A percentile compares a stretch with the other conserved stretches of the same genome.
Conservation (phyloP, 306 rosid species). For the Senna tora region DNA sequence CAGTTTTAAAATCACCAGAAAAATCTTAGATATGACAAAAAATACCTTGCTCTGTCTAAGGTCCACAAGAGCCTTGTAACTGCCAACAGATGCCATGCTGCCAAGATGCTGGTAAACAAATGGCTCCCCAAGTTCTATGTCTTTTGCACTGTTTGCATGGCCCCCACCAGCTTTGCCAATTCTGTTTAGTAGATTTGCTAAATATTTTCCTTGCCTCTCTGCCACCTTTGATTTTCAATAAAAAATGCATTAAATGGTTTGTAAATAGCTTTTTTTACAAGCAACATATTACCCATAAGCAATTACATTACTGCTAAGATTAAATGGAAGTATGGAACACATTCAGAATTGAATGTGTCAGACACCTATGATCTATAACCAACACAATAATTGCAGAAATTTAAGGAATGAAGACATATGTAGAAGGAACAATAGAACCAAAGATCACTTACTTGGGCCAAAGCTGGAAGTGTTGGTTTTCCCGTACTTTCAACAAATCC, state of each 20-base stretch:
- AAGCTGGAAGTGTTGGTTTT: conserved; percentile 78
- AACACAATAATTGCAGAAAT: conserved; percentile 4
- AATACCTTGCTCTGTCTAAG: conserved; percentile 84
- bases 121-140: conserved; percentile 58
- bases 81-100: conserved; percentile 94
- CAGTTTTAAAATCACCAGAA: conserved; percentile 4
- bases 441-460: conserved; percentile 75
- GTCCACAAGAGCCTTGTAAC: conserved; percentile 97
- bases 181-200: conserved; percentile 65
- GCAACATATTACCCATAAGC: conserved; percentile 15
- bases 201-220: conserved; percentile 92
- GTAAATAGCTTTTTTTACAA: conserved; percentile 9
- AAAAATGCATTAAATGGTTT: conserved; percentile 8
- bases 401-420: conserved; percentile 20
- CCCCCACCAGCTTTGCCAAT: conserved; percentile 80
- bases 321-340: conserved; percentile 23
- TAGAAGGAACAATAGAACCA: conserved; percentile 14
- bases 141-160: conserved; percentile 57
- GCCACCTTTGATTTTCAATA: conserved; percentile 69
- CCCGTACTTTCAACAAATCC: conserved; percentile 96
- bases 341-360: conserved; percentile 21
- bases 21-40: background rate
- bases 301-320: background rate
- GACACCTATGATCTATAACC: conserved; percentile 1
- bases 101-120: conserved; percentile 94